These are phyloP conservation scores for Nitzschia sp. DNA, from an alignment of 108 stramenopile genomes.

Conservation along the genomic window DNA sequence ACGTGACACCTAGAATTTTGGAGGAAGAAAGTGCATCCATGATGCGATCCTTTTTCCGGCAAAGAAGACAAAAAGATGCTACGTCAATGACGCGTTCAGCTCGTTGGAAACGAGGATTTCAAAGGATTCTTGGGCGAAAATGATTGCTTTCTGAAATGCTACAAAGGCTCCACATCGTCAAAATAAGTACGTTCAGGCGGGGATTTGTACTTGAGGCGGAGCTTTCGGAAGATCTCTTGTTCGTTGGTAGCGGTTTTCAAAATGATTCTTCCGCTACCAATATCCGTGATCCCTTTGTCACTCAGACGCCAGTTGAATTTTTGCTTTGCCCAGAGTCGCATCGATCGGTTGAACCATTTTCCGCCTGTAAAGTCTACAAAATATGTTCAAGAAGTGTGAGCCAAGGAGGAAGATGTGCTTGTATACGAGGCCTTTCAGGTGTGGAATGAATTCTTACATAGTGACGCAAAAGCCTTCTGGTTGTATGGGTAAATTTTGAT, in stretches of 20 bases:
- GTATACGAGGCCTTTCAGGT: not conserved
- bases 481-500: constrained; percentile 37
- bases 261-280: not conserved
- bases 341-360: constrained; percentile 39
- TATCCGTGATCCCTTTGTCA: constrained; percentile 30
- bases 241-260: not conserved
- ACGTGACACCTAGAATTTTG: constrained; percentile 61
- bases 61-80: constrained; percentile 33
- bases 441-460: constrained; percentile 11
- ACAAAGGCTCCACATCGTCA: constrained; percentile 14
- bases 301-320: constrained; percentile 21
- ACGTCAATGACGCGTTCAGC: not conserved
- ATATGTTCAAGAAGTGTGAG: constrained; percentile 18
- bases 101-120: not conserved
- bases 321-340: constrained; percentile 32
- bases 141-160: not conserved
- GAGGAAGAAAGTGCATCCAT: constrained; percentile 62
- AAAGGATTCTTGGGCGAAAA: not conserved
- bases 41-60: constrained; percentile 76
- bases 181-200: constrained; percentile 8
- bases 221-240: constrained; percentile 12
- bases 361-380: constrained; percentile 34
- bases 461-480: constrained; percentile 15
- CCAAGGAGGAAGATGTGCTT: constrained; percentile 4
- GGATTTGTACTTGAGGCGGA: not conserved